phyloP scores from a whole-genome alignment of 352 stramenopile species.

The Globisporangium paddicum region DNA sequence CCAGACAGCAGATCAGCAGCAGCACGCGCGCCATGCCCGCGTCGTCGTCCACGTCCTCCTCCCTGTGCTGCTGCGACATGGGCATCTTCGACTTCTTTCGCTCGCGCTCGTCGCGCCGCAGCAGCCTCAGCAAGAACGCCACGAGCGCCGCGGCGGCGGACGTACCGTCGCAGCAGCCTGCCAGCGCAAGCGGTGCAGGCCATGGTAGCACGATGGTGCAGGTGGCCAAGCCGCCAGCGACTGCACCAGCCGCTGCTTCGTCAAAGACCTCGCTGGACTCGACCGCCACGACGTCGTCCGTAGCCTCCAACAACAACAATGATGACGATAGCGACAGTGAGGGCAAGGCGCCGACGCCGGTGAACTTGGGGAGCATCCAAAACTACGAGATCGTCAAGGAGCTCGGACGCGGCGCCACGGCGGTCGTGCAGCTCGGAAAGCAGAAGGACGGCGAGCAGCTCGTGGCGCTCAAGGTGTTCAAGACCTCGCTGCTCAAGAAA shows the following conservation, averaged over 20 bases:
- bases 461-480: constrained; percentile 83
- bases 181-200: constrained; percentile 3
- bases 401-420: constrained; percentile 72
- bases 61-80: constrained; percentile 26
- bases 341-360: background rate
- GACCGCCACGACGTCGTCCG: constrained; percentile 29
- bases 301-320: constrained; percentile 31
- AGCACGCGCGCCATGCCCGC: background rate
- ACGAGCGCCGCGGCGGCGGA: background rate
- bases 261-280: constrained; percentile 26
- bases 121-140: constrained; percentile 19
- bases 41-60: background rate
- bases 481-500: constrained; percentile 81
- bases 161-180: background rate
- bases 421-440: constrained; percentile 72
- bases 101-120: constrained; percentile 38
- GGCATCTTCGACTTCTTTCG: constrained; percentile 81
- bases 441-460: constrained; percentile 49
- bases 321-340: constrained; percentile 24
- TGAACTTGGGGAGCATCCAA: constrained; percentile 35
- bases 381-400: constrained; percentile 83
- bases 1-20: background rate
- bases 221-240: background rate
- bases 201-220: constrained; percentile 12
- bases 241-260: background rate